Evolutionary conservation across 805 yeast species (phyloP), one percentile per base, ranked within the genome.

Genomic region (Candida ulmi): DNA sequence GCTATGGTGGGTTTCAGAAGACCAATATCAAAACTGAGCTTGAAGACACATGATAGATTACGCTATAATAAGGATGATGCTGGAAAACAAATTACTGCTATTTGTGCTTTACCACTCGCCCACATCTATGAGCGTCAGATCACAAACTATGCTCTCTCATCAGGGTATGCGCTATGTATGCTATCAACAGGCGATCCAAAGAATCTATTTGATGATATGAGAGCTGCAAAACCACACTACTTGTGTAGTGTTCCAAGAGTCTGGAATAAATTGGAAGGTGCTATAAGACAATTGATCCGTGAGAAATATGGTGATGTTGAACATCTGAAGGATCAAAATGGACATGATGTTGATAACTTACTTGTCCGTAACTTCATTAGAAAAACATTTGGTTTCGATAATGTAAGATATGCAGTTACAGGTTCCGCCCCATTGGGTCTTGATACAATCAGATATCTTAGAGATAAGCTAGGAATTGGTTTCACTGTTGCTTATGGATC

Each of bases 401-500:
- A 73, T 37, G 46, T 63, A 9, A 52, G 60, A 13, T 58, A 55
- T 40, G 41, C 69, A 26, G 48, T 68, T 16, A 61, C 69, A 24
- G 86, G 90, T 4, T 78, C 86, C 31, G 91, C 91, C 2, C 91
- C 93, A 16, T 67, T 83, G 42, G 69, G 82, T 13, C 65, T 69
- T 7, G 78, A 72, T 33, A 77, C 86, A 0, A 64, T 81, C 32
- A 65, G 65, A 45, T 83, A 79, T 55, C 58, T 83, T 46, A 73
- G 73, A 51, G 76, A 77, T 11, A 63, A 76, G 0, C 64, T 83
- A 28, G 76, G 73, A 41, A 54, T 72, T 31, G 65, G 71, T 13
- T 49, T 73, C 34, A 47, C 78, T 54, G 47, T 50, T 30, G 90
- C 87, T 8, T 83, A 82, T 59, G 90, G 90, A 2, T 65, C 76